Base-by-base conservation (phyloP, 768 basidiomycete species). In the Solioccasus polychromus region DNA sequence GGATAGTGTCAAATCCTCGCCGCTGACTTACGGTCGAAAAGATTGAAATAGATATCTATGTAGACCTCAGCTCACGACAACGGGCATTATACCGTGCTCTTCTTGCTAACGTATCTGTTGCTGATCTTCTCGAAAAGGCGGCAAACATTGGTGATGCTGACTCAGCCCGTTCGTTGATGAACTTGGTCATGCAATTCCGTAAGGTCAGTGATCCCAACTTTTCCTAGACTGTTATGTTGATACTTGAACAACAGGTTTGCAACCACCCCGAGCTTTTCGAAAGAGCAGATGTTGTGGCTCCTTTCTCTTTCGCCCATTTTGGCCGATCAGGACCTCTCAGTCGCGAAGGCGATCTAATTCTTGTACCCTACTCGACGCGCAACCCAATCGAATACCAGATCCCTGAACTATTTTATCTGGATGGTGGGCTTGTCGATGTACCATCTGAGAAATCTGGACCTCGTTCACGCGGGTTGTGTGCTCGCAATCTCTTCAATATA, bases 131-230 rank as follows among this genome's bases (percentile, higher is more conserved):
- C 39, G 88, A 88, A 56, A 94, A 96, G 65, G 94, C 96, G 9
- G 84, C 90, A 4, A 89, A 89, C 53, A 82, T 92, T 48, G 88
- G 92, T 14, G 92, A 95, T 57, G 88, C 82, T 6, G 90, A 93
- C 54, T 91, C 90, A 24, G 92, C 93, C 41, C 84, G 92, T 42
- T 91, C 92, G 7, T 72, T 99, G 49, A 98, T 98, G 95, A 99
- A 98, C 67, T 78, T 99, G 49, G 96, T 99, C 51, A 99, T 99
- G 96, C 96, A 99, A 65, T 98, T 98, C 76, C 85, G 96, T 55
- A 99, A 99, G 76, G 92, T 89, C 44, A 22, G 68, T 46, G 19
- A 30, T 39, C 34, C 32, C 11, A 25, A 37, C 46, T 22, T n/a
- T 48, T 36, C 41, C 29, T 28, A 38, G 20, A 35, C 18, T 34